These are phyloP conservation scores for Cyberlindnera petersonii DNA, from an alignment of 805 yeast species.

Conservation along the genomic window DNA sequence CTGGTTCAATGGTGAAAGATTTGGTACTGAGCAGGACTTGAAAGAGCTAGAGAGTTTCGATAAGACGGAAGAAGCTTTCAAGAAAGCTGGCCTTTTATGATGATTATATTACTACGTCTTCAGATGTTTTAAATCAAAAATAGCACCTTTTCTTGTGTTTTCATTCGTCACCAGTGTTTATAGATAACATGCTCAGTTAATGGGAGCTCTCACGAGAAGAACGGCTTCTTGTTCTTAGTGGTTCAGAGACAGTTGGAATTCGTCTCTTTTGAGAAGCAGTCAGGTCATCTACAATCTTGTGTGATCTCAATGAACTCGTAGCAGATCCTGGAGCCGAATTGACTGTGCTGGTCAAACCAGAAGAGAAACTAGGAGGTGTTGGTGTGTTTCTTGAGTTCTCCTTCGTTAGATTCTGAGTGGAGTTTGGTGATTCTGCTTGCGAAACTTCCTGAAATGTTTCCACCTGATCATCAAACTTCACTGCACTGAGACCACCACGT, in stretches of 20 bases:
- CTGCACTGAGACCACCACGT: slow-evolving; percentile 27
- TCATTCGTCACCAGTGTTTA: background rate
- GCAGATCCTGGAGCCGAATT: background rate
- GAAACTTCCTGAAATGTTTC: slow-evolving; percentile 11
- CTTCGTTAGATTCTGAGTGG: background rate
- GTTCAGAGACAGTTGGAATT: slow-evolving; percentile 25
- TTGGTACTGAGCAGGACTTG: slow-evolving; percentile 54
- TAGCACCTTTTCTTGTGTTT: background rate
- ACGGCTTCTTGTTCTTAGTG: slow-evolving; percentile 28
- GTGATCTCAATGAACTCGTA: background rate
- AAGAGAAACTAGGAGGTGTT: background rate
- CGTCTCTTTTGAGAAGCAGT: slow-evolving; percentile 28
- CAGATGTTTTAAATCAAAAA: too few relatives aligned
- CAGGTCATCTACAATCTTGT: slow-evolving; percentile 2
- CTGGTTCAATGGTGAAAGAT: slow-evolving; percentile 53
- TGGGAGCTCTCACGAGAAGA: slow-evolving; percentile 25
- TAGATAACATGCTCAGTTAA: slow-evolving; percentile 1
- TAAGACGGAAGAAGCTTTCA: slow-evolving; percentile 22
- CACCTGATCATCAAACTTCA: slow-evolving; percentile 22
- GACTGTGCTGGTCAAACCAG: slow-evolving; percentile 4
- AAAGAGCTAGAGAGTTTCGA: slow-evolving; percentile 28
- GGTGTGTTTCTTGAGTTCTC: slow-evolving; percentile 1
- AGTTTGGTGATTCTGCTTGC: slow-evolving; percentile 6
- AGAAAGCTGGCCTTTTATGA: slow-evolving; percentile 21
- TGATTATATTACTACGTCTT: too few relatives aligned